Conservation (phyloP, 2,329 filamentous ascomycete species). For the Beauveria rudraprayagi region DNA sequence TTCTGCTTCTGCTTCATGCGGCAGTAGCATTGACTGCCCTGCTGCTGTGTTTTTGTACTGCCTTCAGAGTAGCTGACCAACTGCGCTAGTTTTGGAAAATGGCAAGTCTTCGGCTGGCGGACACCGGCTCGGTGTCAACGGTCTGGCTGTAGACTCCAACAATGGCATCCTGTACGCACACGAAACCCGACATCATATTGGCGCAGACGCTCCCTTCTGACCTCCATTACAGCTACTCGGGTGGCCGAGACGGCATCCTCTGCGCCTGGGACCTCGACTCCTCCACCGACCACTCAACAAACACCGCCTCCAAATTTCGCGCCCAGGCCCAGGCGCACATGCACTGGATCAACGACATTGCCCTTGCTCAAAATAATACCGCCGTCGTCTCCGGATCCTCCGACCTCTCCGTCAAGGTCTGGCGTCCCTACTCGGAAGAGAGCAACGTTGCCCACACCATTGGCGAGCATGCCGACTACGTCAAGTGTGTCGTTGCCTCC, state of each 20-base stretch:
- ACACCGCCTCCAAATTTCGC: slow-evolving; percentile 49
- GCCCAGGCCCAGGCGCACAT: slow-evolving; percentile 68
- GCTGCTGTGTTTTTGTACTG: neutral
- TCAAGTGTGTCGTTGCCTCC: slow-evolving; percentile 85
- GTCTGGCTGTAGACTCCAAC: slow-evolving; percentile 75
- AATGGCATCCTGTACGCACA: slow-evolving; percentile 74
- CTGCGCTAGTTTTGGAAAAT: slow-evolving; percentile 46
- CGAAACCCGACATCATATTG: slow-evolving; percentile 14
- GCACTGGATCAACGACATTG: slow-evolving; percentile 93
- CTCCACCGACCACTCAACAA: slow-evolving; percentile 22
- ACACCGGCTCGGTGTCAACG: slow-evolving; percentile 90
- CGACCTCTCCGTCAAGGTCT: slow-evolving; percentile 88
- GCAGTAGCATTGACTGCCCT: neutral
- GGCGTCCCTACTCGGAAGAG: slow-evolving; percentile 64
- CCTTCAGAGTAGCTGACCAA: slow-evolving; percentile 8
- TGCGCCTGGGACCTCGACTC: slow-evolving; percentile 91
- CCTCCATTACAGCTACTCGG: slow-evolving; percentile 65
- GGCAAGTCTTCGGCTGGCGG: slow-evolving; percentile 58
- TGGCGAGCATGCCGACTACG: slow-evolving; percentile 90
- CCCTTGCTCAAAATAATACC: slow-evolving; percentile 66
- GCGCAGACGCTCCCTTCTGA: slow-evolving; percentile 8
- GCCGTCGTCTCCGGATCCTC: slow-evolving; percentile 84
- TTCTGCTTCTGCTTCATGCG: neutral
- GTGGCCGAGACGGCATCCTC: slow-evolving; percentile 87
- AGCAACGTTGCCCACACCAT: slow-evolving; percentile 59